Evolutionary conservation across 2,329 filamentous ascomycete species (phyloP), one percentile per base, ranked within the genome.

Genomic region (Aspergillus pseudoterreus): DNA sequence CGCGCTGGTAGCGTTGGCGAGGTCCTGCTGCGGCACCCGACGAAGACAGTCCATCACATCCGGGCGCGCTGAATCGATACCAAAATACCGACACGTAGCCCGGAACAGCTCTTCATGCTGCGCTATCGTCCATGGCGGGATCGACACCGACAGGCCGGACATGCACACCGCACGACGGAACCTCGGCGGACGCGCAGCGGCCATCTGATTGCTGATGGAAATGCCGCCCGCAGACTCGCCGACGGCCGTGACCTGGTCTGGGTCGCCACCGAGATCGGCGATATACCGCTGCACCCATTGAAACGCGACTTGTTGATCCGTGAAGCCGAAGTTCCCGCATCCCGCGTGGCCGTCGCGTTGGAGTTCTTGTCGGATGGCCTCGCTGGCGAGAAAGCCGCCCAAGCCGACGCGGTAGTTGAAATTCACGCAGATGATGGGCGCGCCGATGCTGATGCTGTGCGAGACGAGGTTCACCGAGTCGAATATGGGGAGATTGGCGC

Each of bases 311-410:
- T 63, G 58, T 45, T 66, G 61, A 42, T 66, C 75, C 24, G 68
- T 61, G 12, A 78, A 63, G 0, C 70, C 71, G 50, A 73, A 73
- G 54, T 78, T 78, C 0, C 62, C 62, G 38, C 58, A 58, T 0
- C 63, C 63, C 10, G 51, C 35, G 38, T 52, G 46, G 11, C 62
- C 60, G 17, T 64, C 61, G 0, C 38, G 35, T 11, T 56, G 35
- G 15, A 65, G 51, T n/a, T 61, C 60, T 2, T 33, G 15, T 3
- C 52, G 47, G 27, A 62, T 56, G 1, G 44, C 47, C 1, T 53
- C 21, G 22, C 57, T 57, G 3, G 58, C 62, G 1, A 65, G 54
- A 15, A 65, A 64, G 1, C 63, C 63, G 21, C 60, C 60, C 2
- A 65, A 49, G 6, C 63, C 63, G 15, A 65, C 55, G 27, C 63